These are phyloP conservation scores for Penicillium aurantiogriseum DNA, from an alignment of 2,329 filamentous ascomycete species.

Conservation along the genomic window DNA sequence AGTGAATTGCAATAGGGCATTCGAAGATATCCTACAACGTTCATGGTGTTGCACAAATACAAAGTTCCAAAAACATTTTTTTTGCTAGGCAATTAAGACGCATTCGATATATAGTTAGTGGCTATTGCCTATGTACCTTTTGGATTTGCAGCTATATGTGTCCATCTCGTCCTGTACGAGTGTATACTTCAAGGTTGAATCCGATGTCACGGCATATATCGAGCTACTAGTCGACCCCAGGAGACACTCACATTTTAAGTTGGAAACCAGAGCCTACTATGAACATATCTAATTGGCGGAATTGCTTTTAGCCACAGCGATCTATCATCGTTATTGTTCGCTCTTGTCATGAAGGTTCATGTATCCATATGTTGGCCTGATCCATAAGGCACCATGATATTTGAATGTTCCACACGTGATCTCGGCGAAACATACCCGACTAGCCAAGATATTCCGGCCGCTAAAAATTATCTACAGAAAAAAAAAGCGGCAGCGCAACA, in stretches of 20 bases:
- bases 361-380: constrained; percentile 2
- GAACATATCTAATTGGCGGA: too few species aligned
- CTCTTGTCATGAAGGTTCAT: neutral
- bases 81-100: neutral
- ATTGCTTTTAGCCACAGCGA: neutral
- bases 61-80: neutral
- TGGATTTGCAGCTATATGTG: neutral
- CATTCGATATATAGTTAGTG: neutral
- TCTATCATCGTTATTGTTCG: neutral
- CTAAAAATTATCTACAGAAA: constrained; percentile 33
- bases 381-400: neutral
- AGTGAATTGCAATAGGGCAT: neutral
- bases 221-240: neutral
- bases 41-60: constrained; percentile 4
- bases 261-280: neutral
- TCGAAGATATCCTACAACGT: neutral
- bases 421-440: constrained; percentile 7
- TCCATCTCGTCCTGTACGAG: neutral
- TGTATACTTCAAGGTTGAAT: neutral
- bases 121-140: neutral
- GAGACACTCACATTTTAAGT: neutral
- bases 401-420: neutral
- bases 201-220: neutral
- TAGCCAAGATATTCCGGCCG: constrained; percentile 29
- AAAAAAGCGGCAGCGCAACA: constrained; percentile 28